Conservation (phyloP, 768 basidiomycete species). For the Chalciporus piperatus region DNA sequence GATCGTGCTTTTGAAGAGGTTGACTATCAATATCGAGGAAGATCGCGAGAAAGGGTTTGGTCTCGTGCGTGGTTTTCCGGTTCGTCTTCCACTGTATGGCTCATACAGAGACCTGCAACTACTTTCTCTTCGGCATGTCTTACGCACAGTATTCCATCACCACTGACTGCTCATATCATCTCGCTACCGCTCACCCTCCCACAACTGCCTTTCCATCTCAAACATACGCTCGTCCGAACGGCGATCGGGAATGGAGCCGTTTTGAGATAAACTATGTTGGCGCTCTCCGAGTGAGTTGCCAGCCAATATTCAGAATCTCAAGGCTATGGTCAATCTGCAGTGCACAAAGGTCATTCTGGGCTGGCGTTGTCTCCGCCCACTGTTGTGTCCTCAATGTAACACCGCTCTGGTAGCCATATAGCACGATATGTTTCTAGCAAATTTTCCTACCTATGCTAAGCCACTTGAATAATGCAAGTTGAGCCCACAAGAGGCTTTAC, state of each 20-base stretch:
- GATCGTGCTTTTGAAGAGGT: constrained; percentile 65
- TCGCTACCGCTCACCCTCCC: constrained; percentile 75
- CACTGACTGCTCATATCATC: constrained; percentile 78
- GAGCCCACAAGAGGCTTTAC: too few relatives aligned
- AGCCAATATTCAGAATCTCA: too few relatives aligned
- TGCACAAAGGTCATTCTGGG: too few relatives aligned
- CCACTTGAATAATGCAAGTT: too few relatives aligned
- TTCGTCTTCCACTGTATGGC: neutral
- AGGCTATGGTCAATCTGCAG: too few relatives aligned
- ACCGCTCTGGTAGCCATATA: too few relatives aligned
- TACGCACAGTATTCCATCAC: constrained; percentile 72
- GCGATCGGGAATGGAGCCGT: constrained; percentile 80
- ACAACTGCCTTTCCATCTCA: constrained; percentile 76
- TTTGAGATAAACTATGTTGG: constrained; percentile 82
- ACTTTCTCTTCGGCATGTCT: constrained; percentile 80
- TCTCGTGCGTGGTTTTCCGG: constrained; percentile 45
- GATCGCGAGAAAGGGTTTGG: constrained; percentile 87
- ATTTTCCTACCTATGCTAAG: too few relatives aligned
- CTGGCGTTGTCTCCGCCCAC: too few relatives aligned
- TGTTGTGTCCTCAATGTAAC: too few relatives aligned
- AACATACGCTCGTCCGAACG: constrained; percentile 78
- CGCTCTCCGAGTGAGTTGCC: too few relatives aligned
- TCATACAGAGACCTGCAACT: constrained; percentile 27
- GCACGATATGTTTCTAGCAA: too few relatives aligned
- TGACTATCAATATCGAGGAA: constrained; percentile 79